Conservation (phyloP, 768 basidiomycete species). For the Lentinula lateritia region DNA sequence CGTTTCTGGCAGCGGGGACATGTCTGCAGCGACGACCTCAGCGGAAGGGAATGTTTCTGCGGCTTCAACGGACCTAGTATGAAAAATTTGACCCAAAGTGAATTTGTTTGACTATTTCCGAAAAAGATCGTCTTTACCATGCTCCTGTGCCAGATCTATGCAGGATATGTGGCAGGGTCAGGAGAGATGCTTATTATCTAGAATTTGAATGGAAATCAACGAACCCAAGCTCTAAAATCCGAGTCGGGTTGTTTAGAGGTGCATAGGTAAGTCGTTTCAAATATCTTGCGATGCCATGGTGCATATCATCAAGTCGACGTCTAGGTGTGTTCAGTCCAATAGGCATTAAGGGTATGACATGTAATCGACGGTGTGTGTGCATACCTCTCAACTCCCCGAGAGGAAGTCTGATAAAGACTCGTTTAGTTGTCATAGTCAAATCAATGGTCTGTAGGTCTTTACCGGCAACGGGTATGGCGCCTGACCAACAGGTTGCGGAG, state of each 20-base stretch:
- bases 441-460: neutral
- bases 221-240: slow-evolving; percentile 2
- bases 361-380: neutral
- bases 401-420: neutral
- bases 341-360: too few relatives aligned
- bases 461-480: slow-evolving; percentile 1
- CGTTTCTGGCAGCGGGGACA: slow-evolving; percentile 3
- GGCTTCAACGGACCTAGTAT: slow-evolving; percentile 1
- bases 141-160: slow-evolving; percentile 1
- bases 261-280: neutral
- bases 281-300: neutral
- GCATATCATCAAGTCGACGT: slow-evolving; percentile 6
- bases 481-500: neutral
- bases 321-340: neutral
- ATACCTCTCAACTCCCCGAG: slow-evolving; percentile 5
- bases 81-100: neutral
- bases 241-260: neutral
- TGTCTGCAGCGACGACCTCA: neutral
- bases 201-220: neutral
- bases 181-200: neutral
- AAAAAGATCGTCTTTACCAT: neutral
- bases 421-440: neutral
- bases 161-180: neutral
- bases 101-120: too few relatives aligned
- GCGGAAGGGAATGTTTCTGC: neutral